Conservation (phyloP, 2,329 filamentous ascomycete genomes). For the Penicillium italicum region DNA sequence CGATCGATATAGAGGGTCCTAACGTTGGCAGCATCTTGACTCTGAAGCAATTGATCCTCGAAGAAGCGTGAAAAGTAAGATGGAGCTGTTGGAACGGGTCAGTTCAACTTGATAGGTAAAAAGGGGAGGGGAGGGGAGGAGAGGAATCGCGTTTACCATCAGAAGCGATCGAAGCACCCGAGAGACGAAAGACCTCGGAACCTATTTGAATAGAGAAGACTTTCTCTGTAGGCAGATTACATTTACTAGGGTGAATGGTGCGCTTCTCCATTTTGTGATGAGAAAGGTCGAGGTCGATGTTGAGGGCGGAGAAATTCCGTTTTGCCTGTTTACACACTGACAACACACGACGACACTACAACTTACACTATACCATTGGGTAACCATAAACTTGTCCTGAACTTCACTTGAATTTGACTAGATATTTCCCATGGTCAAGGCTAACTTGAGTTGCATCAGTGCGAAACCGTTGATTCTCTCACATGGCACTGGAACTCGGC, state of each 20-base stretch:
- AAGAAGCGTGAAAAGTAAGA: slow-evolving; percentile 98
- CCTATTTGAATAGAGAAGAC: slow-evolving; percentile 70
- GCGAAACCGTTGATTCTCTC: slow-evolving; percentile 6
- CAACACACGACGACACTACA: background rate
- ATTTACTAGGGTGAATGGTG: slow-evolving; percentile 2
- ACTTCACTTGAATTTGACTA: background rate
- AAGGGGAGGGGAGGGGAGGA: background rate
- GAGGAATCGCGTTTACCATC: slow-evolving; percentile 56
- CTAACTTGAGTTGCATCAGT: background rate
- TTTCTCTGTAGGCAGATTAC: slow-evolving; percentile 53
- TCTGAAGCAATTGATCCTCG: slow-evolving; percentile 69
- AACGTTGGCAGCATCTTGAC: slow-evolving; percentile 53
- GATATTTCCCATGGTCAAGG: background rate
- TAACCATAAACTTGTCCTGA: background rate
- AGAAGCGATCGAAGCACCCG: slow-evolving; percentile 66
- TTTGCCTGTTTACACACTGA: background rate
- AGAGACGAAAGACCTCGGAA: slow-evolving; percentile 64
- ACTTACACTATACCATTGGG: background rate
- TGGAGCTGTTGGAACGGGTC: slow-evolving; percentile 64
- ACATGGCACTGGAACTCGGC: slow-evolving; percentile 21
- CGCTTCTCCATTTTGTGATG: background rate
- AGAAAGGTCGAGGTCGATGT: background rate
- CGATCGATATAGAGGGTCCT: slow-evolving; percentile 92
- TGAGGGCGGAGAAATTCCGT: background rate
- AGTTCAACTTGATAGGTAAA: slow-evolving; percentile 35